phyloP scores from a whole-genome alignment of 371 early-diverging fungal genomes.

The Syncephalastrum contaminatum region DNA sequence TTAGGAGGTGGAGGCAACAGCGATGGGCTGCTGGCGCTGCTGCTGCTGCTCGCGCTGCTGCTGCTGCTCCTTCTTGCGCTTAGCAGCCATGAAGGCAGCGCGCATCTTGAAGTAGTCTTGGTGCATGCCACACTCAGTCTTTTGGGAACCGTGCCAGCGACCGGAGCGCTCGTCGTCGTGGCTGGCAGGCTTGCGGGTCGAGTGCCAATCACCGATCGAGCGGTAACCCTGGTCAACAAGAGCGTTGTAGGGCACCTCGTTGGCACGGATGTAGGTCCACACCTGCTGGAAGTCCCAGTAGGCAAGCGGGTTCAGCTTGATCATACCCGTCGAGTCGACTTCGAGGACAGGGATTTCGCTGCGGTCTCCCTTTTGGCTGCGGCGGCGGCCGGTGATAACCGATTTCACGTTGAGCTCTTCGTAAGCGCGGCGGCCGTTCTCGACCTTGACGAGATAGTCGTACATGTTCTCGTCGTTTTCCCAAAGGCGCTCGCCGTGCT shows the following conservation, averaged over 20 bases:
- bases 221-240: constrained; percentile 89
- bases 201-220: constrained; percentile 93
- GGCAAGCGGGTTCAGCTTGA: constrained; percentile 90
- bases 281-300: constrained; percentile 88
- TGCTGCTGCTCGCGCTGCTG: constrained; percentile 33
- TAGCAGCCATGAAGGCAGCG: constrained; percentile 58
- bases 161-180: constrained; percentile 83
- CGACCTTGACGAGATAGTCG: constrained; percentile 91
- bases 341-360: constrained; percentile 77
- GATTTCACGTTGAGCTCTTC: constrained; percentile 69
- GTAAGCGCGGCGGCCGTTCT: constrained; percentile 89
- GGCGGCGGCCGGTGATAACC: constrained; percentile 88
- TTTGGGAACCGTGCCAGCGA: constrained; percentile 85
- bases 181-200: constrained; percentile 70
- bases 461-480: constrained; percentile 78
- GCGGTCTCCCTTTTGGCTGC: constrained; percentile 88
- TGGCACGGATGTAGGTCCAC: constrained; percentile 79
- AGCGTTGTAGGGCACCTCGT: constrained; percentile 89
- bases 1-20: constrained; percentile 5
- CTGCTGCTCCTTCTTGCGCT: constrained; percentile 43
- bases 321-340: constrained; percentile 76
- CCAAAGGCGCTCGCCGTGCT: constrained; percentile 83
- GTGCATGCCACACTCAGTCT: constrained; percentile 93
- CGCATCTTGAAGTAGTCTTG: constrained; percentile 94
- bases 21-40: constrained; percentile 14